phyloP scores from a whole-genome alignment of 208 protist genomes.

The Balamuthia mandrillaris region DNA sequence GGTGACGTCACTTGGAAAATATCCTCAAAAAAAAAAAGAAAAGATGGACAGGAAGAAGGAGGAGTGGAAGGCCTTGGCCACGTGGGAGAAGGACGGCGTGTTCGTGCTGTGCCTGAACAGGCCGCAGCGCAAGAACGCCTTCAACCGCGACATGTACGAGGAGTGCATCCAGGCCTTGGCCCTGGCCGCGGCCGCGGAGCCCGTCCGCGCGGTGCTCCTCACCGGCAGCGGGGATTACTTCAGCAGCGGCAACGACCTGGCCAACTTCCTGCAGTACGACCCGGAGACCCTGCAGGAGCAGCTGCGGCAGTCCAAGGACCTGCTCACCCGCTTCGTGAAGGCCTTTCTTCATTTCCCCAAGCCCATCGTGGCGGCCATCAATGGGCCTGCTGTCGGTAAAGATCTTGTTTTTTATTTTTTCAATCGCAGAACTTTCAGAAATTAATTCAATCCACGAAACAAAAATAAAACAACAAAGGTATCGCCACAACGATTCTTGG shows the following conservation, averaged over 20 bases:
- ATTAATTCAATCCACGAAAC: not conserved
- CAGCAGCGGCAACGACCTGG: conserved; percentile 35
- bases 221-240: conserved; percentile 34
- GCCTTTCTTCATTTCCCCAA: conserved; percentile 35
- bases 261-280: conserved; percentile 12
- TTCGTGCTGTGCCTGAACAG: not conserved
- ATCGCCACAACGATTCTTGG: conserved; percentile 19
- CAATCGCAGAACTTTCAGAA: not conserved
- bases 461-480: not conserved
- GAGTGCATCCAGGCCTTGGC: conserved; percentile 9
- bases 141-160: conserved; percentile 32
- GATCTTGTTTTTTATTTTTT: not conserved
- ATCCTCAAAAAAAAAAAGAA: no score
- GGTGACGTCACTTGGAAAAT: not conserved
- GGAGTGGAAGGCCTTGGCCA: not conserved
- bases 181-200: not conserved
- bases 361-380: conserved; percentile 27
- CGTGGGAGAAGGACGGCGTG: not conserved
- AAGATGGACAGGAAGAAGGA: not conserved
- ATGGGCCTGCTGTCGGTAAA: conserved; percentile 12
- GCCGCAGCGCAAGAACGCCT: conserved; percentile 14
- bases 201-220: not conserved
- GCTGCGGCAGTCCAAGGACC: not conserved
- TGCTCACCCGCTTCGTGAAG: conserved; percentile 30
- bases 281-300: not conserved